Percentiles rank a stretch among this genome's conserved stretches.
These are phyloP conservation scores for Bacterosira constricta DNA, from an alignment of 108 stramenopile species.

Conservation along the genomic window DNA sequence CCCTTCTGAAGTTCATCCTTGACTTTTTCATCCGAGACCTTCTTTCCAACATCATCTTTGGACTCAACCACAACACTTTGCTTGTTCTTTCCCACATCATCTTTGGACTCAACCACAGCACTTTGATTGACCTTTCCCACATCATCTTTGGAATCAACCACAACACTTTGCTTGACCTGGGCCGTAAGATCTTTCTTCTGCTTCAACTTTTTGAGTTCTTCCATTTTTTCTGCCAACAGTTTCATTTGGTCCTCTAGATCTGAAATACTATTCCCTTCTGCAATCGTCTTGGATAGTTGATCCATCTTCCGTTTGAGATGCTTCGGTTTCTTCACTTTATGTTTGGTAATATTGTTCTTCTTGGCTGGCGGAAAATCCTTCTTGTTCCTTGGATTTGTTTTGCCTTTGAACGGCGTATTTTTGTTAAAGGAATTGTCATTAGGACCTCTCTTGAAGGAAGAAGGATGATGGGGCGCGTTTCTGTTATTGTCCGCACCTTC, in stretches of 20 bases:
- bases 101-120: slow-evolving; percentile 12
- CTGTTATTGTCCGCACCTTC: slow-evolving; percentile 4
- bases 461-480: slow-evolving; percentile 6
- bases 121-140: background rate
- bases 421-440: background rate
- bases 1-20: background rate
- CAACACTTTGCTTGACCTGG: background rate
- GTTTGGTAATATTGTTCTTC: slow-evolving; percentile 26
- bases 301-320: slow-evolving; percentile 84
- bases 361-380: slow-evolving; percentile 2
- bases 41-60: background rate
- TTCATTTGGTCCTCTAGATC: slow-evolving; percentile 56
- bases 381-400: background rate
- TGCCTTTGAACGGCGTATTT: slow-evolving; percentile 3
- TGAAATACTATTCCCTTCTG: slow-evolving; percentile 32
- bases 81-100: slow-evolving; percentile 4
- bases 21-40: background rate
- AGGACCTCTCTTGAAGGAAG: background rate
- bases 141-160: slow-evolving; percentile 13
- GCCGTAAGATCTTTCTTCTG: slow-evolving; percentile 2
- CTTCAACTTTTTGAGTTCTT: slow-evolving; percentile 22
- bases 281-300: slow-evolving; percentile 39
- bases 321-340: slow-evolving; percentile 75
- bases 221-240: slow-evolving; percentile 30
- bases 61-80: background rate